phyloP scores from a whole-genome alignment of 805 yeast species.

The Cyberlindnera veronae region DNA sequence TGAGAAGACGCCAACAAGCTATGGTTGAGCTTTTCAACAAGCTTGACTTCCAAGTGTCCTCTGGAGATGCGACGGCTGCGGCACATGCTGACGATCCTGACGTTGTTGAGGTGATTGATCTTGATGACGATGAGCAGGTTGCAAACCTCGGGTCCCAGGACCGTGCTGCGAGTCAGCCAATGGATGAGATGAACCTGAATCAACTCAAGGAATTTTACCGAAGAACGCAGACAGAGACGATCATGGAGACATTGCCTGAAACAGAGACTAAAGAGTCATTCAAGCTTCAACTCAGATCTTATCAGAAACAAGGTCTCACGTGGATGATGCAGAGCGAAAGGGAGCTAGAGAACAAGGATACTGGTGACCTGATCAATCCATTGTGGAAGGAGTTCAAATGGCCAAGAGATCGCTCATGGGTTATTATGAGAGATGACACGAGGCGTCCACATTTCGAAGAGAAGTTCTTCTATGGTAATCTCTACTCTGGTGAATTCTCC shows the following conservation, averaged over 20 bases:
- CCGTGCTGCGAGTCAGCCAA: slow-evolving; percentile 13
- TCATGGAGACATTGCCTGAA: slow-evolving; percentile 55
- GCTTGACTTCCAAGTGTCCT: slow-evolving; percentile 33
- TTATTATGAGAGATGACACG: slow-evolving; percentile 27
- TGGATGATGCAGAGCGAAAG: slow-evolving; percentile 88
- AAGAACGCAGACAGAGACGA: slow-evolving; percentile 63
- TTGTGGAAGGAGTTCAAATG: slow-evolving; percentile 77
- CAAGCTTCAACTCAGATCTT: slow-evolving; percentile 57
- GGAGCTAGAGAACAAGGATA: slow-evolving; percentile 41
- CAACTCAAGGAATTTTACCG: slow-evolving; percentile 75
- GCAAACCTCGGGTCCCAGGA: slow-evolving; percentile 13
- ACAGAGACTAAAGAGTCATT: slow-evolving; percentile 51
- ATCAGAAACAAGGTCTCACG: slow-evolving; percentile 80
- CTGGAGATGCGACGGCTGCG: neutral
- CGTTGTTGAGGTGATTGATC: slow-evolving; percentile 30
- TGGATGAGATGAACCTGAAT: slow-evolving; percentile 53
- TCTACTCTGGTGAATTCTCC: slow-evolving; percentile 78
- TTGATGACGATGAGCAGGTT: slow-evolving; percentile 35
- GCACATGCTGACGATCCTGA: slow-evolving; percentile 13
- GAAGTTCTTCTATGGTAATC: slow-evolving; percentile 63
- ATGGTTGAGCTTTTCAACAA: slow-evolving; percentile 52
- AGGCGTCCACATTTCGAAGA: slow-evolving; percentile 11
- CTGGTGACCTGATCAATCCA: slow-evolving; percentile 68
- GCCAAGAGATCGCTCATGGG: slow-evolving; percentile 55
- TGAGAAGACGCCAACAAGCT: slow-evolving; percentile 53